Percentiles rank a stretch among this genome's conserved stretches.
These are phyloP conservation scores for Leishmania amazonensis DNA, from an alignment of 208 protist species.

Conservation along the genomic window DNA sequence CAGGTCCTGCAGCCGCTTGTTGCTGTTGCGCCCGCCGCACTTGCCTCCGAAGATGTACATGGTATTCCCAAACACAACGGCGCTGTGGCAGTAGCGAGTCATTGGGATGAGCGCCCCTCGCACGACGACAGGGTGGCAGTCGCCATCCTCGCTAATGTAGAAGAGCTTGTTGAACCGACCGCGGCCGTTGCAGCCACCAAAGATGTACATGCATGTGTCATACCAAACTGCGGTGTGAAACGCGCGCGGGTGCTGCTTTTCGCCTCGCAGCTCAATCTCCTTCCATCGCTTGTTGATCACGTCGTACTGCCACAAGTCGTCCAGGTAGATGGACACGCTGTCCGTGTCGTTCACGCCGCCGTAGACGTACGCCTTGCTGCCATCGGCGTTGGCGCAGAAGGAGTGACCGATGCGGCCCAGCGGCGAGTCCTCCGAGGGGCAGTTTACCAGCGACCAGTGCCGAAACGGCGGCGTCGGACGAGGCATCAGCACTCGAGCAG, in stretches of 20 bases:
- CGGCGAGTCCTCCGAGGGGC: constrained; percentile 41
- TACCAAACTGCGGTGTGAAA: constrained; percentile 89
- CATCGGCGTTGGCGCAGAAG: constrained; percentile 69
- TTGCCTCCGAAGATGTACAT: constrained; percentile 92
- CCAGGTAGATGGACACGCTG: constrained; percentile 77
- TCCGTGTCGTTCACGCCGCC: constrained; percentile 86
- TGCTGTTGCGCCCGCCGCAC: constrained; percentile 89
- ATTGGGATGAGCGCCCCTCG: constrained; percentile 25
- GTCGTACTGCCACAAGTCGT: constrained; percentile 85
- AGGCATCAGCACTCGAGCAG: constrained; percentile 14
- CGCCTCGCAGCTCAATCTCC: constrained; percentile 55
- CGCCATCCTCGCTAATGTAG: constrained; percentile 63
- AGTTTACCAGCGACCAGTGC: constrained; percentile 59
- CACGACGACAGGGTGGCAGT: constrained; percentile 30
- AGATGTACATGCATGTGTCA: constrained; percentile 69
- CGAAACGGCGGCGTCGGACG: constrained; percentile 26
- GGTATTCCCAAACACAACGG: constrained; percentile 63
- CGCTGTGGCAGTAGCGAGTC: constrained; percentile 88
- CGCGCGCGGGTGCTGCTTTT: constrained; percentile 71
- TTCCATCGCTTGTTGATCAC: constrained; percentile 67
- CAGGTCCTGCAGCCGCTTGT: constrained; percentile 81
- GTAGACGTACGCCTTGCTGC: constrained; percentile 84
- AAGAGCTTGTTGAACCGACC: constrained; percentile 88
- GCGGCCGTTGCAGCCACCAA: constrained; percentile 87
- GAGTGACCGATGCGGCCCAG: constrained; percentile 87